These are phyloP conservation scores for Scheffersomyces illinoinensis DNA, from an alignment of 1,139 yeast genomes.

Conservation along the genomic window DNA sequence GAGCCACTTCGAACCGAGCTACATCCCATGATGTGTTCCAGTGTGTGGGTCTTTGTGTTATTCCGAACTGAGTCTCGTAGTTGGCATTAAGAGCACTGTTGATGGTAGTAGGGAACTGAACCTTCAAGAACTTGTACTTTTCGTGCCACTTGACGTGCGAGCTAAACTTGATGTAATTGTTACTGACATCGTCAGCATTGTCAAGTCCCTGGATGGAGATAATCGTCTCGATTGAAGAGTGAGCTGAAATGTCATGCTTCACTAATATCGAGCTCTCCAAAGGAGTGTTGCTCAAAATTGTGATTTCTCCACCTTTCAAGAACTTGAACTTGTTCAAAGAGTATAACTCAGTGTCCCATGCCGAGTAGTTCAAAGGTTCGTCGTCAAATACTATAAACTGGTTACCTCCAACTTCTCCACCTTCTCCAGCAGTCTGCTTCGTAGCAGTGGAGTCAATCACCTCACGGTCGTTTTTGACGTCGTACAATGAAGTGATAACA, in stretches of 20 bases:
- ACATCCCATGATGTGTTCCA: constrained; percentile 94
- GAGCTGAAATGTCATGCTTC: constrained; percentile 54
- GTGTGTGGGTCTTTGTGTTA: constrained; percentile 90
- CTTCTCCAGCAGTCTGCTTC: constrained; percentile 44
- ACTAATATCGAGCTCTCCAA: constrained; percentile 64
- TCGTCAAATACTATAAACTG: constrained; percentile 83
- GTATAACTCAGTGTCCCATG: constrained; percentile 96
- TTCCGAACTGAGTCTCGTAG: constrained; percentile 92
- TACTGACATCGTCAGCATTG: constrained; percentile 26
- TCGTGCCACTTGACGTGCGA: constrained; percentile 86
- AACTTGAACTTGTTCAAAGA: constrained; percentile 70
- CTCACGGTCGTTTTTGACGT: constrained; percentile 61
- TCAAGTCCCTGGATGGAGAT: constrained; percentile 68
- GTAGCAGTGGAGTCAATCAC: constrained; percentile 57
- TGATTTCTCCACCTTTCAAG: constrained; percentile 42
- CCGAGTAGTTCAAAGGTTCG: constrained; percentile 87
- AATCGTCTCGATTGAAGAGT: constrained; percentile 63
- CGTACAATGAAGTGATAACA: constrained; percentile 65
- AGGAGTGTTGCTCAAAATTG: constrained; percentile 55
- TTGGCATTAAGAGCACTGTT: constrained; percentile 68
- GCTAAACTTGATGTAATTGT: constrained; percentile 51
- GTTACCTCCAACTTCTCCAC: constrained; percentile 56
- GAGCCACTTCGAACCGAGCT: constrained; percentile 94
- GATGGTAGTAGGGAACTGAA: constrained; percentile 89
- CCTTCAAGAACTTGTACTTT: constrained; percentile 83